Conservation (phyloP, 768 basidiomycete genomes). For the Panellus pusillus region DNA sequence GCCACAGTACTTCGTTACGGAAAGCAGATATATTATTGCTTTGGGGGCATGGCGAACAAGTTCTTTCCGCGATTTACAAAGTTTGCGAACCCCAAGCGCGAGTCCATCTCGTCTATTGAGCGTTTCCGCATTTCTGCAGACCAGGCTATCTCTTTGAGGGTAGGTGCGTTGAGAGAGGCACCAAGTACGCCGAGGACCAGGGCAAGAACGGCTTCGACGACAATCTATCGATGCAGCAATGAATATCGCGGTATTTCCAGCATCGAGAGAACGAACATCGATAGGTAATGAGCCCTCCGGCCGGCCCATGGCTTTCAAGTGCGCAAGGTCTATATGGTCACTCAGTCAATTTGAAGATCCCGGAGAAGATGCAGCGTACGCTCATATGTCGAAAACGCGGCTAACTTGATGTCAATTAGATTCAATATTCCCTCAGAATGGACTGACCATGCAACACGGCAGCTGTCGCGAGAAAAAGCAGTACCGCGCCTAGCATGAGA, state of each 20-base stretch:
- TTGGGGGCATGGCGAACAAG: constrained; percentile 31
- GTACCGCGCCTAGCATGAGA: constrained; percentile 45
- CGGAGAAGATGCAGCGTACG: constrained; percentile 42
- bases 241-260: not conserved
- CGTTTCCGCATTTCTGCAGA: constrained; percentile 84
- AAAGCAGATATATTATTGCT: not conserved
- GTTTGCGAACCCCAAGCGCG: constrained; percentile 60
- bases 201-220: constrained; percentile 63
- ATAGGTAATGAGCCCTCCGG: constrained; percentile 67
- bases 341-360: constrained; percentile 1
- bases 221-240: constrained; percentile 45
- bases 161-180: constrained; percentile 66
- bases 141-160: constrained; percentile 83
- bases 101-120: constrained; percentile 80
- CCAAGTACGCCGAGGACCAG: constrained; percentile 72
- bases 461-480: constrained; percentile 48
- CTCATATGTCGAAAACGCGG: constrained; percentile 81
- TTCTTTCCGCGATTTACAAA: constrained; percentile 60
- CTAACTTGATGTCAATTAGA: constrained; percentile 35
- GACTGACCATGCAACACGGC: constrained; percentile 54
- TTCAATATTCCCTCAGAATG: constrained; percentile 1
- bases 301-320: constrained; percentile 70
- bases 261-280: constrained; percentile 44
- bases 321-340: constrained; percentile 61
- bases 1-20: no score